Evolutionary conservation across 2,329 filamentous ascomycete species (phyloP).

Genomic region (Hymenoscyphus scutula): DNA sequence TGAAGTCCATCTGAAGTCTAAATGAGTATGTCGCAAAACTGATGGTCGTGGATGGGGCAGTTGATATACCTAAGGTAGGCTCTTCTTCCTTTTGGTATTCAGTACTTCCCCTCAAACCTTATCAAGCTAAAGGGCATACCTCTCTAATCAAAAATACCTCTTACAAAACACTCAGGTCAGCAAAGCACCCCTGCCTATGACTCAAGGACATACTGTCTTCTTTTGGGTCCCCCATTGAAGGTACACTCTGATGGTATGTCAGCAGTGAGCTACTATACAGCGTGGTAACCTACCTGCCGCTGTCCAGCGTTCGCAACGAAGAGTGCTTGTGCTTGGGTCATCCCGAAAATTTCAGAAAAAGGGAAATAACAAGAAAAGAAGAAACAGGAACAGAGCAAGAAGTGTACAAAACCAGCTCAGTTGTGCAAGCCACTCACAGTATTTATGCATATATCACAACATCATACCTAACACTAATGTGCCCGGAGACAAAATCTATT

Average conservation of each 20-base stretch:
- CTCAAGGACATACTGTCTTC: neutral
- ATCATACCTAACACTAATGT: neutral
- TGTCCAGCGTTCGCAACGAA: neutral
- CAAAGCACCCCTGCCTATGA: neutral
- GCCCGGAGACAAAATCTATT: neutral
- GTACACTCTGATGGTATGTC: neutral
- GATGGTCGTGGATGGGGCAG: neutral
- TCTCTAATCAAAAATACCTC: constrained; percentile 1
- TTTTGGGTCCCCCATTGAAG: neutral
- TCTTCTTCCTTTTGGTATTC: neutral
- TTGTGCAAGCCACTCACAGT: neutral
- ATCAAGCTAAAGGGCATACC: neutral
- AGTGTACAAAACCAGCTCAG: neutral
- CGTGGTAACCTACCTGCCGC: neutral
- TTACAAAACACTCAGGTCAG: neutral
- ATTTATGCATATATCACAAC: neutral
- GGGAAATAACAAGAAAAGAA: neutral
- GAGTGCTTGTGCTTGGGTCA: neutral
- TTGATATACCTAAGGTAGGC: neutral
- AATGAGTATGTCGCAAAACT: neutral
- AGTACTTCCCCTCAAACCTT: neutral
- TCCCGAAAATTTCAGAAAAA: neutral
- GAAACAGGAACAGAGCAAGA: neutral
- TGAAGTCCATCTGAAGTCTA: neutral
- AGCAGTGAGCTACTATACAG: neutral